Percentiles rank a stretch among this genome's conserved stretches.
Conservation (phyloP, 495 filamentous ascomycete genomes). For the Xylaria telfairii region DNA sequence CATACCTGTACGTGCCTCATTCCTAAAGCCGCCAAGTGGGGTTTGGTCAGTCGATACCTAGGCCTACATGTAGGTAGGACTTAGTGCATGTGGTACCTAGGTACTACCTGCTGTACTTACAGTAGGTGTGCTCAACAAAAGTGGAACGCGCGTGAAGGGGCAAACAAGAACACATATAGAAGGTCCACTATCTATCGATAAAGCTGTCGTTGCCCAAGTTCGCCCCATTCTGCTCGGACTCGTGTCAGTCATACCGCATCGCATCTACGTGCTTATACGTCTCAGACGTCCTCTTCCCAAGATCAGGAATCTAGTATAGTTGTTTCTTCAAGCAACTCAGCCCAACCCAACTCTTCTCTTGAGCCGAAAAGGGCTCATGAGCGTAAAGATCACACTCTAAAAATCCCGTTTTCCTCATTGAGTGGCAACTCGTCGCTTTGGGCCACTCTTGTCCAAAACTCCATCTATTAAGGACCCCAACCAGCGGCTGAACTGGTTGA, state of each 20-base stretch:
- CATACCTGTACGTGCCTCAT: background rate
- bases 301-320: background rate
- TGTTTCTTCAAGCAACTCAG: background rate
- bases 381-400: background rate
- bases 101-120: background rate
- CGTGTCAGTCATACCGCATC: background rate
- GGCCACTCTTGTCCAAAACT: background rate
- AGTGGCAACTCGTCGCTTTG: background rate
- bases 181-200: too few species aligned
- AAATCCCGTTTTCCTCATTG: background rate
- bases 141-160: too few species aligned
- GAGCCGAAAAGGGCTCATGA: background rate
- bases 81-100: too few species aligned
- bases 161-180: too few species aligned
- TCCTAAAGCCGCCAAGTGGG: background rate
- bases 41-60: background rate
- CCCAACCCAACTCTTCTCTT: background rate
- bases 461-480: background rate
- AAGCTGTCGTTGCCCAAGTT: conserved; percentile 9
- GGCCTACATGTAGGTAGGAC: too few species aligned
- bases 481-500: conserved; percentile 2
- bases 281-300: background rate
- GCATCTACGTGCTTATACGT: background rate
- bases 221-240: too few species aligned
- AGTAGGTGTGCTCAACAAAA: too few species aligned